These are phyloP conservation scores for Saccharomyces pastorianus DNA, from an alignment of 1,139 yeast genomes.

Conservation along the genomic window DNA sequence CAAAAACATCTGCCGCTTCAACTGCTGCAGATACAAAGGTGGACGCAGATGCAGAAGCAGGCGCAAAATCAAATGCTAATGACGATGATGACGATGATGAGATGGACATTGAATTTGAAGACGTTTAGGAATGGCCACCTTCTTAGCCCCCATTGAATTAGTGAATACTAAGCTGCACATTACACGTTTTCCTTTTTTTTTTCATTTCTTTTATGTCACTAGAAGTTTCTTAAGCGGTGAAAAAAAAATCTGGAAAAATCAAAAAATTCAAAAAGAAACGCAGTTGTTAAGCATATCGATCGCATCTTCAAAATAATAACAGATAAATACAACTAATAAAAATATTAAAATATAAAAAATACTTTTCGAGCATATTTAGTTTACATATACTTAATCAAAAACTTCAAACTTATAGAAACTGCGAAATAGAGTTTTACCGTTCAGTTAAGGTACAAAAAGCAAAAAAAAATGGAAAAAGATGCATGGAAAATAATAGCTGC, in stretches of 20 bases:
- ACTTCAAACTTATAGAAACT: background rate
- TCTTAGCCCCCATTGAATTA: background rate
- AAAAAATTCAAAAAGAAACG: background rate
- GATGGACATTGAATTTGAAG: slow-evolving; percentile 32
- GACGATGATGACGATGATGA: slow-evolving; percentile 24
- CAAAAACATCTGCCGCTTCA: background rate
- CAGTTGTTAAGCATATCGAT: background rate
- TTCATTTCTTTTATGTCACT: background rate
- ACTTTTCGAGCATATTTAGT: background rate
- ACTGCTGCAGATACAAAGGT: background rate
- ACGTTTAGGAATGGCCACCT: slow-evolving; percentile 18
- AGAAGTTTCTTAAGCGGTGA: background rate
- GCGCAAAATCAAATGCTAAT: slow-evolving; percentile 39
- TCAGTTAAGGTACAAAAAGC: background rate
- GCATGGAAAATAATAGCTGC: slow-evolving; percentile 26
- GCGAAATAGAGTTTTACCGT: background rate
- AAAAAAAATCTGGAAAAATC: background rate
- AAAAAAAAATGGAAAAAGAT: slow-evolving; percentile 10
- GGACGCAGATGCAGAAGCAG: slow-evolving; percentile 18
- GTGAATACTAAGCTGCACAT: background rate
- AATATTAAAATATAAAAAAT: background rate
- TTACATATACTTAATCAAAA: background rate
- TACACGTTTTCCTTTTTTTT: background rate
- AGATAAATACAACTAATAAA: background rate
- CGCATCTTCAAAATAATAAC: background rate